These are phyloP conservation scores for Tagetes erecta DNA, from an alignment of 129 eudicot species.

Conservation along the genomic window DNA sequence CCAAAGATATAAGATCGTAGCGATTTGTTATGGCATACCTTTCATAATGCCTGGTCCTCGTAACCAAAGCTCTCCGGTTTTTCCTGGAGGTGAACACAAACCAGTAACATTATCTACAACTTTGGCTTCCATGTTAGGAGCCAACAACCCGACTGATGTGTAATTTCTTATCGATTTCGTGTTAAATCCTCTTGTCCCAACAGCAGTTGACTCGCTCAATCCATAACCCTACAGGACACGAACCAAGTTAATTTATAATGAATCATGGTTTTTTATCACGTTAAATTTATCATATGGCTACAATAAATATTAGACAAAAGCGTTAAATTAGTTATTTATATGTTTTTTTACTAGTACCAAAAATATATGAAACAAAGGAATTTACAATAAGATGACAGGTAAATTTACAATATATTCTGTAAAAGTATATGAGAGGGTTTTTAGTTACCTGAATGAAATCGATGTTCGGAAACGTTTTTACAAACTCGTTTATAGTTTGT, in stretches of 20 bases:
- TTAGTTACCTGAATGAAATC: conserved; percentile 75
- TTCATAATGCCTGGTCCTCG: conserved; percentile 67
- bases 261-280: neutral
- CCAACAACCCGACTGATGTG: conserved; percentile 65
- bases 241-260: neutral
- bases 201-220: conserved; percentile 60
- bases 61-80: conserved; percentile 74
- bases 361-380: too few relatives aligned
- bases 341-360: too few relatives aligned
- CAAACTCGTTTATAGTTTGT: conserved; percentile 50
- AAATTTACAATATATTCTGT: too few relatives aligned
- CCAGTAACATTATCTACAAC: conserved; percentile 66
- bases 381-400: too few relatives aligned
- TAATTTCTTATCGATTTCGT: conserved; percentile 28
- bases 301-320: too few relatives aligned
- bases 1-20: too few relatives aligned
- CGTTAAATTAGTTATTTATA: too few relatives aligned
- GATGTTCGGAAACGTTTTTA: conserved; percentile 51
- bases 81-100: conserved; percentile 50
- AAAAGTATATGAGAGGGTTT: too few relatives aligned
- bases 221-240: conserved; percentile 48
- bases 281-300: neutral
- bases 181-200: conserved; percentile 54
- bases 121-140: conserved; percentile 78
- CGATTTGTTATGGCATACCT: conserved; percentile 36